Conservation (phyloP, 1,139 yeast genomes). For the Yarrowia galli region DNA sequence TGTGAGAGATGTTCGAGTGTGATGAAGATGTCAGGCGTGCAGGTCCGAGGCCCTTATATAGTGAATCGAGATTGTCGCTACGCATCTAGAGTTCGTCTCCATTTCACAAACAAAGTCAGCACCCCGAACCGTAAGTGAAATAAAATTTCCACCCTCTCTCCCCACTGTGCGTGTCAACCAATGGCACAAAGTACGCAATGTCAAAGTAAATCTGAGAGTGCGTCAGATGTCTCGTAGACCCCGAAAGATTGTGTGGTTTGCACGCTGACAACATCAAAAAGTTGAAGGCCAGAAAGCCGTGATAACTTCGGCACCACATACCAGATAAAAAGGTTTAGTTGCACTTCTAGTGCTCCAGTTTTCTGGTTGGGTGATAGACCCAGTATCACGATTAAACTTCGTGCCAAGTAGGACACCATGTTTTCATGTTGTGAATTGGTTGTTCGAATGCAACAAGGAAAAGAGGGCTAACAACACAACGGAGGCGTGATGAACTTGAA, state of each 20-base stretch:
- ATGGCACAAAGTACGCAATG: constrained; percentile 35
- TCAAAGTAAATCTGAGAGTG: constrained; percentile 5
- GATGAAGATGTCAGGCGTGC: neutral
- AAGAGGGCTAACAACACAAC: too few species aligned
- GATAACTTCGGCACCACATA: neutral
- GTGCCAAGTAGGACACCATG: constrained; percentile 1
- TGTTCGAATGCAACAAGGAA: too few species aligned
- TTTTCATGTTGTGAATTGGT: neutral
- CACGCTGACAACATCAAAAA: neutral
- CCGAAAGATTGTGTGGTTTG: too few species aligned
- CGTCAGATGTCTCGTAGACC: too few species aligned
- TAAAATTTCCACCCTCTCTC: neutral
- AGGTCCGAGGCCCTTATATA: constrained; percentile 16
- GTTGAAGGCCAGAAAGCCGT: neutral
- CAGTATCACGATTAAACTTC: neutral
- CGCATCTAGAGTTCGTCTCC: neutral
- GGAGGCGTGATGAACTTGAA: too few species aligned
- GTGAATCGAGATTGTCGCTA: neutral
- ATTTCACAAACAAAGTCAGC: constrained; percentile 10
- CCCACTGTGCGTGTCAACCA: constrained; percentile 3
- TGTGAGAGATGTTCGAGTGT: neutral
- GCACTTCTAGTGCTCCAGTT: neutral
- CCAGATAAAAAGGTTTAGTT: neutral
- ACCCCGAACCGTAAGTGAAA: constrained; percentile 1
- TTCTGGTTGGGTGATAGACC: neutral